A percentile compares a stretch with the other conserved stretches of the same genome.
phyloP scores from a whole-genome alignment of 306 rosid species.

The Quercus dentata region DNA sequence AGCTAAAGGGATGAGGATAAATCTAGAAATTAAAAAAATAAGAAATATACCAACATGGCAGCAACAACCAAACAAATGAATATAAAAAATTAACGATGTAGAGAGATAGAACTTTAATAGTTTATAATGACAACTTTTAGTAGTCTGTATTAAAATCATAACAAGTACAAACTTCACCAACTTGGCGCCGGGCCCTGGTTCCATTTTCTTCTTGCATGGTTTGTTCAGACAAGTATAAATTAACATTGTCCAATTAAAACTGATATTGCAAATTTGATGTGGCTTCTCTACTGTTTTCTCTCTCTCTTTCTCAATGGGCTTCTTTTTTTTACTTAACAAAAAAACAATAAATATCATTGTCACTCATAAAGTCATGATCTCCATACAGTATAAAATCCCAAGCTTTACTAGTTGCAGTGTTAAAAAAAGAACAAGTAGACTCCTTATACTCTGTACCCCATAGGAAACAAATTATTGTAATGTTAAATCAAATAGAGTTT shows the following conservation, averaged over 20 bases:
- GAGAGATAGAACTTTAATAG: too few relatives aligned
- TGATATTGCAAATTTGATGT: too few relatives aligned
- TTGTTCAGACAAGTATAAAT: background rate
- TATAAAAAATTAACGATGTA: too few relatives aligned
- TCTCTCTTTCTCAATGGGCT: background rate
- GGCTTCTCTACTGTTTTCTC: too few relatives aligned
- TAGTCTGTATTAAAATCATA: background rate
- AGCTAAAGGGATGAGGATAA: too few relatives aligned
- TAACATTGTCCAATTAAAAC: background rate
- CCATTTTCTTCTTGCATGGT: too few relatives aligned
- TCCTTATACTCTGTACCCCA: background rate
- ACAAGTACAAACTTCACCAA: background rate
- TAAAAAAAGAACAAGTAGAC: background rate
- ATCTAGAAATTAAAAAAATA: too few relatives aligned
- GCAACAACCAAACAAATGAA: too few relatives aligned
- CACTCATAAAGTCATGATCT: background rate
- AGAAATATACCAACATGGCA: too few relatives aligned
- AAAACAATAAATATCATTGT: background rate
- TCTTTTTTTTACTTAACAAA: background rate
- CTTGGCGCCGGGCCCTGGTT: too few relatives aligned
- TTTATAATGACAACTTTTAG: background rate
- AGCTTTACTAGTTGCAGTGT: background rate
- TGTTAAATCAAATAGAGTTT: too few relatives aligned
- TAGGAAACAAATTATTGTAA: too few relatives aligned
- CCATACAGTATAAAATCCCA: background rate